Percentiles rank a stretch among this genome's conserved stretches.
These are phyloP conservation scores for Calycina marina DNA, from an alignment of 2,329 filamentous ascomycete species.

Conservation along the genomic window DNA sequence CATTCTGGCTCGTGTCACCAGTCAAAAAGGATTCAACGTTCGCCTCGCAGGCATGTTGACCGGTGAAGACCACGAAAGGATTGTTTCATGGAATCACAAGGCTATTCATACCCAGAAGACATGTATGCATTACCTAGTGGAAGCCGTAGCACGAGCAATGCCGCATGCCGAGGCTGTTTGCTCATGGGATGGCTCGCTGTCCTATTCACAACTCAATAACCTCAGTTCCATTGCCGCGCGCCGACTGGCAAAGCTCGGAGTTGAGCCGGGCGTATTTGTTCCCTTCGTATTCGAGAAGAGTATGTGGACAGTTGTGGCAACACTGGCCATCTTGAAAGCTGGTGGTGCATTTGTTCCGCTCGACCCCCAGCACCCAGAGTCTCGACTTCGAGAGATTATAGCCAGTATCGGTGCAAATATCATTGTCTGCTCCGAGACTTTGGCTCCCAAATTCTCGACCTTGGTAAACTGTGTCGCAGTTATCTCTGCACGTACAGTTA, in stretches of 20 bases:
- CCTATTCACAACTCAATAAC: constrained; percentile 11
- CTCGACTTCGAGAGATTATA: constrained; percentile 4
- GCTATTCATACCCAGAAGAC: no score
- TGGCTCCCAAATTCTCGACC: not conserved
- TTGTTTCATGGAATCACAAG: no score
- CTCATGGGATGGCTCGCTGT: constrained; percentile 12
- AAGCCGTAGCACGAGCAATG: not conserved
- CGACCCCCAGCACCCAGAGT: constrained; percentile 9
- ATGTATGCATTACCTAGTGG: constrained; percentile 13
- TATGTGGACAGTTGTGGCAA: not conserved
- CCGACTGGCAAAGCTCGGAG: constrained; percentile 6
- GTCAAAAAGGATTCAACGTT: no score
- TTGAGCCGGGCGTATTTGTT: constrained; percentile 1
- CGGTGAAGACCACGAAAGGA: no score
- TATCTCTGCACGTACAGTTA: not conserved
- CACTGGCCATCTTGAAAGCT: constrained; percentile 17
- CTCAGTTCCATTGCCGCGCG: constrained; percentile 7
- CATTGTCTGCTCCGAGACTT: constrained; percentile 3
- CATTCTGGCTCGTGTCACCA: no score
- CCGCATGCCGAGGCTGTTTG: constrained; percentile 11
- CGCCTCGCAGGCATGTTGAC: no score
- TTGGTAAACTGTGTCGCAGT: not conserved
- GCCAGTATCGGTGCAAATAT: constrained; percentile 3
- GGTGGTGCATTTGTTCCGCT: constrained; percentile 19
- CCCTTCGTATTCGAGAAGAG: not conserved